Percentiles rank a stretch among this genome's conserved stretches.
phyloP scores from a whole-genome alignment of 2,329 filamentous ascomycete species.

The Nigrospora osmanthi region DNA sequence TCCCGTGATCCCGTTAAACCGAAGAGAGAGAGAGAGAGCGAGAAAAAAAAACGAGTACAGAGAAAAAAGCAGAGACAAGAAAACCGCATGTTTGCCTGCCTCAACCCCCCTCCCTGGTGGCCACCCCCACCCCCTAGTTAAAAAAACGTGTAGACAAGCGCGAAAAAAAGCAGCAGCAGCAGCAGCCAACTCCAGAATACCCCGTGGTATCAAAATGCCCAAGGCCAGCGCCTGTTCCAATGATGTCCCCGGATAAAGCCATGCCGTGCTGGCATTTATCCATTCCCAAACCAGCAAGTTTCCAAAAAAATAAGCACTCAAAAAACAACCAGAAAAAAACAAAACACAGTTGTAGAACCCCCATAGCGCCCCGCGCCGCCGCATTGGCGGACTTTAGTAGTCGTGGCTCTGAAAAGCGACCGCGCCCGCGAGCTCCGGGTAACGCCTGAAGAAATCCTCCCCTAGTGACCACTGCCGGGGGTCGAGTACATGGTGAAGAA shows the following conservation, averaged over 20 bases:
- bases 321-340: too few species aligned
- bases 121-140: background rate
- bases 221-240: background rate
- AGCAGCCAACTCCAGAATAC: constrained; percentile 1
- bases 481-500: constrained; percentile 14
- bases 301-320: background rate
- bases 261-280: background rate
- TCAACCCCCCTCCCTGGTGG: too few species aligned
- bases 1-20: background rate
- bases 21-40: too few species aligned
- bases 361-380: background rate
- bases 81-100: background rate
- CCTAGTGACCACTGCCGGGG: constrained; percentile 17
- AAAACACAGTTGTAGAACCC: background rate
- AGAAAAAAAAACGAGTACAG: too few species aligned
- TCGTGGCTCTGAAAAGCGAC: constrained; percentile 6
- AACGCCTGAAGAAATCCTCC: constrained; percentile 16
- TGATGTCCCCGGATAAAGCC: background rate
- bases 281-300: background rate
- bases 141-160: background rate
- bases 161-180: constrained; percentile 1
- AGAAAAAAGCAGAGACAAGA: background rate
- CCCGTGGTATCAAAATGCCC: constrained; percentile 3
- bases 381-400: background rate
- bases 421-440: constrained; percentile 15